phyloP scores from a whole-genome alignment of 768 basidiomycete genomes.

The Mycena maculata region DNA sequence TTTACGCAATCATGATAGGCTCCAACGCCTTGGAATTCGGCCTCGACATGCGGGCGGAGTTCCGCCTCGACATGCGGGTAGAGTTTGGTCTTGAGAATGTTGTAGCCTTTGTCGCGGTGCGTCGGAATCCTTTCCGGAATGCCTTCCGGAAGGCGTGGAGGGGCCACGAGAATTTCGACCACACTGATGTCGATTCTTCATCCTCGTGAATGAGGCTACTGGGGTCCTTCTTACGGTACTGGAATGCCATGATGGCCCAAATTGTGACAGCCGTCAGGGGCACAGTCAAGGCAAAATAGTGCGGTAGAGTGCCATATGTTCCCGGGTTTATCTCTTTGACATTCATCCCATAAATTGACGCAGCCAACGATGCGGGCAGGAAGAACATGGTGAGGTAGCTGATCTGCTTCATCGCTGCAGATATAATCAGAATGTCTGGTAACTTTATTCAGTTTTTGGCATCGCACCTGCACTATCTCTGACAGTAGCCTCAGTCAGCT shows the following conservation, averaged over 20 bases:
- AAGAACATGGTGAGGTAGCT: conserved; percentile 73
- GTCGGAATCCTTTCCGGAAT: not conserved
- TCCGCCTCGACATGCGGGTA: not conserved
- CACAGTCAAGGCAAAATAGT: conserved; percentile 54
- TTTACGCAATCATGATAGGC: too few species aligned
- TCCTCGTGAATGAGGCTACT: conserved; percentile 21
- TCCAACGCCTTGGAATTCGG: conserved; percentile 5
- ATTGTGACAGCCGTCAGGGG: conserved; percentile 56
- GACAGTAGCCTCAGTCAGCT: conserved; percentile 54
- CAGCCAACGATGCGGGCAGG: conserved; percentile 64
- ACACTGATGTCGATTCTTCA: not conserved
- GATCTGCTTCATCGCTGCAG: conserved; percentile 61
- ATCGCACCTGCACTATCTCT: conserved; percentile 57
- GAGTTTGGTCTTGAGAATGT: not conserved
- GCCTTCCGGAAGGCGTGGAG: not conserved
- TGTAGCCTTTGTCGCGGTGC: not conserved
- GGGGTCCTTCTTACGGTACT: conserved; percentile 40
- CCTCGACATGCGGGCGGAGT: conserved; percentile 1
- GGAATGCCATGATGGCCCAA: conserved; percentile 62
- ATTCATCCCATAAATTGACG: conserved; percentile 70
- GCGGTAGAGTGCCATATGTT: conserved; percentile 46
- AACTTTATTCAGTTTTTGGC: not conserved
- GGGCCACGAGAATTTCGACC: conserved; percentile 16
- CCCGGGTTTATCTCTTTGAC: conserved; percentile 52
- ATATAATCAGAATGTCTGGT: not conserved